Base-by-base conservation (phyloP, 495 filamentous ascomycete genomes). In the Echria macrotheca region DNA sequence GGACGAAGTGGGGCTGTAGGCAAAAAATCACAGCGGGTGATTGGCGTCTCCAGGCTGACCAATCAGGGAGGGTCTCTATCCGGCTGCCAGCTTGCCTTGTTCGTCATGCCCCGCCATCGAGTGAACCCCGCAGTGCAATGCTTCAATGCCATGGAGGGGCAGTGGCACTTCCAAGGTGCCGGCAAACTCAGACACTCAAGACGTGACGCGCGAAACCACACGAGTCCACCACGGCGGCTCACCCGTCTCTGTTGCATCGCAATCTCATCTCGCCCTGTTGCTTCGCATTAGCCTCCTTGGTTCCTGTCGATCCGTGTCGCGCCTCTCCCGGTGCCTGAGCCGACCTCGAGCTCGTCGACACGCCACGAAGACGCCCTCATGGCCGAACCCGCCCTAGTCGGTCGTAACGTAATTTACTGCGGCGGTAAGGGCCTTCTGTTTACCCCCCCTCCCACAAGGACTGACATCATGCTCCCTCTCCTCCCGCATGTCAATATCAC, bases 321-420 rank as follows among this genome's bases (percentile, higher is more conserved):
- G 19, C 29, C 28, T 18, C n/a, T 15, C 5, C 17, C 21, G 10
- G 11, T 22, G 28, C 29, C 15, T 19, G 9, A n/a, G 11, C 14
- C 6, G 2, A 19, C 17, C 5, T 22, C 43, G 11, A 18, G 14
- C 15, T 47, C n/a, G n/a, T n/a, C n/a, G 9, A 14, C 15, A 10
- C 9, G 9, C n/a, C 15, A 44, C 35, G 5, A 41, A 22, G 18
- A 8, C 18, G 26, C 40, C 43, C 43, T 28, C 61, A 66, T 66
- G 63, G 56, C 60, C 24, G 63, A 64, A 31, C 29, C 56, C 33
- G 45, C 49, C 21, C 35, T 43, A 11, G 50, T 53, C 29, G 48
- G 56, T 33, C 61, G 63, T 10, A 35, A 56, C 32, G 58, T 66
- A 21, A 35, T 55, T 22, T 66, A 66, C 53, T 66, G 63, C 55